Conservation (phyloP, 352 stramenopile species). For the Globisporangium barbulae region DNA sequence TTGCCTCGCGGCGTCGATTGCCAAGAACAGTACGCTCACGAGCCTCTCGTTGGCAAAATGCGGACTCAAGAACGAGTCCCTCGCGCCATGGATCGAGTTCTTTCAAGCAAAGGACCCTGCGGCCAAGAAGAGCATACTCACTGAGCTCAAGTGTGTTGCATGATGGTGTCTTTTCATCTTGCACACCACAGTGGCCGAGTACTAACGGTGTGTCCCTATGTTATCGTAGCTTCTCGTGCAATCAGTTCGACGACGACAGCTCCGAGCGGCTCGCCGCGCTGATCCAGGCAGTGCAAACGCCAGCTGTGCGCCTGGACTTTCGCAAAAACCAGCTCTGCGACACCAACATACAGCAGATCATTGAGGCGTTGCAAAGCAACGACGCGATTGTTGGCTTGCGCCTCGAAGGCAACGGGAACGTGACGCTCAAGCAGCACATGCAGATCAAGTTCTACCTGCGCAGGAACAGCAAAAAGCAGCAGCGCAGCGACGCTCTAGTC, state of each 20-base stretch:
- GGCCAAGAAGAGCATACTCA: constrained; percentile 21
- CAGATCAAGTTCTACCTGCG: constrained; percentile 37
- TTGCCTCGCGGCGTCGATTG: constrained; percentile 33
- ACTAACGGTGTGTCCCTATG: background rate
- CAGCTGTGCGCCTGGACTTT: constrained; percentile 28
- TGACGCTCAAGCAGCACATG: constrained; percentile 20
- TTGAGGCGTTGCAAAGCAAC: constrained; percentile 24
- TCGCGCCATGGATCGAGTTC: constrained; percentile 27
- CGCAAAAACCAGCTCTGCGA: constrained; percentile 27
- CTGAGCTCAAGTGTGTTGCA: constrained; percentile 21
- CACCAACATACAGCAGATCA: constrained; percentile 22
- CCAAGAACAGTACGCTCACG: constrained; percentile 22
- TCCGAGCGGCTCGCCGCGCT: constrained; percentile 24
- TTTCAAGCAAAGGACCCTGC: constrained; percentile 16
- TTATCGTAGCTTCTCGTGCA: constrained; percentile 26
- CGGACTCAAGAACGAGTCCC: constrained; percentile 25
- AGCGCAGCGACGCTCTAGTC: constrained; percentile 14
- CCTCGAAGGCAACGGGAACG: constrained; percentile 27
- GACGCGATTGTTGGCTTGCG: constrained; percentile 23
- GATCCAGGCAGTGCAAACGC: constrained; percentile 19
- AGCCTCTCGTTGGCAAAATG: constrained; percentile 29
- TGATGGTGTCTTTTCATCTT: constrained; percentile 1
- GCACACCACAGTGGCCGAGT: background rate
- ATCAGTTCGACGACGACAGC: constrained; percentile 40
- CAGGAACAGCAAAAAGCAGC: constrained; percentile 20